Evolutionary conservation across 345 rosid species (phyloP).

Genomic region (sweet orange (Citrus sinensis)): DVS_A1.0 CM039163.1:46840501-46841000

Average conservation of each 20-base stretch:
- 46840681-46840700: constrained; percentile 32
- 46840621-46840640: neutral
- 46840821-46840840: too few relatives aligned
- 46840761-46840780: constrained; percentile 10
- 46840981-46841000: neutral
- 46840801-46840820: too few relatives aligned
- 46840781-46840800: neutral
- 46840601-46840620: neutral
- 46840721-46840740: constrained; percentile 39
- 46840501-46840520: constrained; percentile 56
- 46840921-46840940: constrained; percentile 5
- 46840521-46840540: constrained; percentile 61
- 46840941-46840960: neutral
- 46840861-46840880: too few relatives aligned
- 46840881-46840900: neutral
- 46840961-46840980: neutral
- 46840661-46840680: neutral
- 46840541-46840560: constrained; percentile 48
- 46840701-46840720: constrained; percentile 29
- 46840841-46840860: too few relatives aligned
- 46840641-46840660: neutral
- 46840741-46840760: constrained; percentile 13
- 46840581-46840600: neutral
- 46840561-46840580: constrained; percentile 51
- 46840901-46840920: neutral